These are phyloP conservation scores for Alternaria triticina DNA, from an alignment of 2,329 filamentous ascomycete genomes.

Conservation along the genomic window DNA sequence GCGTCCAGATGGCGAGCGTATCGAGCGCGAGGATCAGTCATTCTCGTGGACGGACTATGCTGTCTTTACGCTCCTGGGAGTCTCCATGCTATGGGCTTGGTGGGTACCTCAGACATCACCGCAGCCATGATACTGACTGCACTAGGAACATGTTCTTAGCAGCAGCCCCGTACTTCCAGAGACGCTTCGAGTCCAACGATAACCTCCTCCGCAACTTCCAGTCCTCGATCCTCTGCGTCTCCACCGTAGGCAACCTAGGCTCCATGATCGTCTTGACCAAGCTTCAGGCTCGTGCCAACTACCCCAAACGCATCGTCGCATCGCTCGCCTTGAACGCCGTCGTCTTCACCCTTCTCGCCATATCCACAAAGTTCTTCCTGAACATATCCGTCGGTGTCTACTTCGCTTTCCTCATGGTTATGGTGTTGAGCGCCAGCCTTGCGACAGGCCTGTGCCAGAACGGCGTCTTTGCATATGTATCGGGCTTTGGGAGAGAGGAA, in stretches of 20 bases:
- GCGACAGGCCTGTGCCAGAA: slow-evolving; percentile 91
- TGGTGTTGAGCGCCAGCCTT: slow-evolving; percentile 79
- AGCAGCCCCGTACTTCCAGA: slow-evolving; percentile 89
- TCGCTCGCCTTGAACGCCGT: slow-evolving; percentile 79
- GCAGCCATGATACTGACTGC: slow-evolving; percentile 12
- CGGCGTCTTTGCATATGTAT: slow-evolving; percentile 89
- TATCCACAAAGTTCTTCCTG: slow-evolving; percentile 76
- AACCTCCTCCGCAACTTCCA: slow-evolving; percentile 85
- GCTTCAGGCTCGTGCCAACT: slow-evolving; percentile 81
- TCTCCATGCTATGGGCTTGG: slow-evolving; percentile 98
- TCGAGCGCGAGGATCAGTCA: slow-evolving; percentile 30
- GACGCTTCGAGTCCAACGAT: slow-evolving; percentile 73
- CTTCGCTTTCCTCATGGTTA: slow-evolving; percentile 79
- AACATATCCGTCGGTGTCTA: slow-evolving; percentile 69
- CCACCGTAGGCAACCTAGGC: slow-evolving; percentile 79
- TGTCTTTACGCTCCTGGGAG: slow-evolving; percentile 83
- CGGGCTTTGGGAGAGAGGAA: slow-evolving; percentile 81
- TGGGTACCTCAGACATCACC: slow-evolving; percentile 52
- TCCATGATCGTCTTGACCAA: slow-evolving; percentile 79
- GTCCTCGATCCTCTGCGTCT: slow-evolving; percentile 84
- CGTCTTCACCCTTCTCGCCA: slow-evolving; percentile 77
- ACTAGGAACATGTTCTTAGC: slow-evolving; percentile 97
- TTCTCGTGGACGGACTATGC: slow-evolving; percentile 89
- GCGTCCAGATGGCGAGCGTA: slow-evolving; percentile 41
- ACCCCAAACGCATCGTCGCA: slow-evolving; percentile 81